Percentiles rank a stretch among this genome's conserved stretches.
phyloP scores from a whole-genome alignment of 1,284 basidiomycete genomes.

The Microbotryum lychnidis-dioicae region DNA sequence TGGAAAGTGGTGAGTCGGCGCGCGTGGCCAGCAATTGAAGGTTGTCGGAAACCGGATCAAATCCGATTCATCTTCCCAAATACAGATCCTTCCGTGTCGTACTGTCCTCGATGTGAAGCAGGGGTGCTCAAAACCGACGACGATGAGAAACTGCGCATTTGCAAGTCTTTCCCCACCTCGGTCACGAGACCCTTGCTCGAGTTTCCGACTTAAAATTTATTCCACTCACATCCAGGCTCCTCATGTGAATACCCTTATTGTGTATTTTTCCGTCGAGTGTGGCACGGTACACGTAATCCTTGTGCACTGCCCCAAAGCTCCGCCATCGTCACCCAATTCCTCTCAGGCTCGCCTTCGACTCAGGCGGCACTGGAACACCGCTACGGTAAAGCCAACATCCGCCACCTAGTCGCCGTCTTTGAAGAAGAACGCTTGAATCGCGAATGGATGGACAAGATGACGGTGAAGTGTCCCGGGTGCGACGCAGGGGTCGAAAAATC shows the following conservation, averaged over 20 bases:
- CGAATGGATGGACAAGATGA: constrained; percentile 55
- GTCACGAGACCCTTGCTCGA: constrained; percentile 1
- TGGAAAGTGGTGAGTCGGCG: constrained; percentile 54
- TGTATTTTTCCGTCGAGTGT: constrained; percentile 61
- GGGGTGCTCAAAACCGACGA: constrained; percentile 56
- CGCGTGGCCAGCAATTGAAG: not conserved
- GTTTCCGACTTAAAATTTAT: constrained; percentile 20
- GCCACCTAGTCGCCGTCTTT: constrained; percentile 51
- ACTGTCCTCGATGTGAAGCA: constrained; percentile 69
- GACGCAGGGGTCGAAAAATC: constrained; percentile 61
- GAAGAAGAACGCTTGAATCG: constrained; percentile 59
- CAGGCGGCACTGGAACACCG: constrained; percentile 51
- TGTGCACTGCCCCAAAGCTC: constrained; percentile 58
- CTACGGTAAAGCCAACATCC: constrained; percentile 54
- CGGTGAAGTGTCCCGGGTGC: constrained; percentile 62
- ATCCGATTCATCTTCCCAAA: not conserved
- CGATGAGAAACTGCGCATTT: constrained; percentile 59
- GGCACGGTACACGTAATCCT: constrained; percentile 63
- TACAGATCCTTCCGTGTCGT: constrained; percentile 61
- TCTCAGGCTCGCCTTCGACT: constrained; percentile 48
- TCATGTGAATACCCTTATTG: constrained; percentile 54
- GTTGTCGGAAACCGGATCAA: not conserved
- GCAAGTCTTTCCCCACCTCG: constrained; percentile 34
- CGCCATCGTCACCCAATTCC: constrained; percentile 55
- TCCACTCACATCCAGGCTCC: not conserved